Evolutionary conservation across 345 rosid species (phyloP).

Genomic region (Citrus maxima): DNA sequence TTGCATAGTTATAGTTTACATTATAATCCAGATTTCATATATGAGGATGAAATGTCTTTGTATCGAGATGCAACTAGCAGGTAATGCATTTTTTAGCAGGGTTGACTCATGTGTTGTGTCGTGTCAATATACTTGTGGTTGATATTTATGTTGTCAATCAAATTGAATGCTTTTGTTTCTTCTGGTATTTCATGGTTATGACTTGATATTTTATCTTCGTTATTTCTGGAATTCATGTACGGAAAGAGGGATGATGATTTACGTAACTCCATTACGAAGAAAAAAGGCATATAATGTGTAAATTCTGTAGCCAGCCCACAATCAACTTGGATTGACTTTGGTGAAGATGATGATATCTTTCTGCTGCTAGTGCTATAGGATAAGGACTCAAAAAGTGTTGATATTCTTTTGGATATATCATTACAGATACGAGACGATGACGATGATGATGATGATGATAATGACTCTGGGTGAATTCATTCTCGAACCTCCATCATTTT

Average conservation of each 20-base stretch:
- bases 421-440: no score
- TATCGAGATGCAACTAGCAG: background rate
- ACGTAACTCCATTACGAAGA: background rate
- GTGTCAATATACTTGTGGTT: background rate
- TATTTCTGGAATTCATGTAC: no score
- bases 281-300: background rate
- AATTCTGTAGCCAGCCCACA: background rate
- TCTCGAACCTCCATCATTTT: no score
- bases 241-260: no score
- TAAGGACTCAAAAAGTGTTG: no score
- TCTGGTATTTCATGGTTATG: background rate
- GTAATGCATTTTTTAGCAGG: background rate
- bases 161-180: no score
- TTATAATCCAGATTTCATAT: background rate
- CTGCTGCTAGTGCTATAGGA: background rate
- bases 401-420: no score
- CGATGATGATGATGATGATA: no score
- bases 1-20: slow-evolving; percentile 3
- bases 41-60: background rate
- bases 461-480: no score
- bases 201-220: no score
- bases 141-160: background rate
- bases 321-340: background rate
- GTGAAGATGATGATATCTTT: background rate
- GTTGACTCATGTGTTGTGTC: background rate